A percentile compares a stretch with the other conserved stretches of the same genome.
phyloP scores from a whole-genome alignment of 176 grass and related monocot species.

The Oryza meyeriana region DNA sequence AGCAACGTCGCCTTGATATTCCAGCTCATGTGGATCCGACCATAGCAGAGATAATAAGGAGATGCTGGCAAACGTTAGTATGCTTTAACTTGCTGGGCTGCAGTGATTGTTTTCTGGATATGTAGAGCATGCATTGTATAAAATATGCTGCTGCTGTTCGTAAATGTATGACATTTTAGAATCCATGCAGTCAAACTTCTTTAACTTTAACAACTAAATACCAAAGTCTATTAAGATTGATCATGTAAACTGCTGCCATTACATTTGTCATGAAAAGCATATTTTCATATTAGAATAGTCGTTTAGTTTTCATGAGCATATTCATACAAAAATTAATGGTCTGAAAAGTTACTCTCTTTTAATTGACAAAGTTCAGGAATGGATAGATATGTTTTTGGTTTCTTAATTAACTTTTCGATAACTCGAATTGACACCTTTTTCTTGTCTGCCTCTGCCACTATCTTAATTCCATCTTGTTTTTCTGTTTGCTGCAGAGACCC shows the following conservation, averaged over 20 bases:
- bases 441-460: neutral
- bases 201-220: neutral
- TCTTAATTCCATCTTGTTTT: constrained; percentile 1
- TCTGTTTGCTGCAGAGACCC: constrained; percentile 62
- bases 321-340: neutral
- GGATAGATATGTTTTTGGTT: neutral
- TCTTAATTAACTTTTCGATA: neutral
- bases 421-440: neutral
- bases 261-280: neutral
- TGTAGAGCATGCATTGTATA: neutral
- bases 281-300: neutral
- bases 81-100: constrained; percentile 30
- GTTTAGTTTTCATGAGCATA: neutral
- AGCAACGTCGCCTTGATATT: constrained; percentile 87
- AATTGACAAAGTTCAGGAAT: neutral
- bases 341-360: neutral
- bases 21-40: constrained; percentile 72
- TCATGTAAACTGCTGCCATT: neutral
- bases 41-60: constrained; percentile 74
- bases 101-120: neutral
- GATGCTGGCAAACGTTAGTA: constrained; percentile 98
- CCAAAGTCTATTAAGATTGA: neutral
- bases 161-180: neutral
- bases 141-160: neutral
- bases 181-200: neutral